These are phyloP conservation scores for Malassezia brasiliensis DNA, from an alignment of 1,284 basidiomycete genomes.

Conservation along the genomic window DNA sequence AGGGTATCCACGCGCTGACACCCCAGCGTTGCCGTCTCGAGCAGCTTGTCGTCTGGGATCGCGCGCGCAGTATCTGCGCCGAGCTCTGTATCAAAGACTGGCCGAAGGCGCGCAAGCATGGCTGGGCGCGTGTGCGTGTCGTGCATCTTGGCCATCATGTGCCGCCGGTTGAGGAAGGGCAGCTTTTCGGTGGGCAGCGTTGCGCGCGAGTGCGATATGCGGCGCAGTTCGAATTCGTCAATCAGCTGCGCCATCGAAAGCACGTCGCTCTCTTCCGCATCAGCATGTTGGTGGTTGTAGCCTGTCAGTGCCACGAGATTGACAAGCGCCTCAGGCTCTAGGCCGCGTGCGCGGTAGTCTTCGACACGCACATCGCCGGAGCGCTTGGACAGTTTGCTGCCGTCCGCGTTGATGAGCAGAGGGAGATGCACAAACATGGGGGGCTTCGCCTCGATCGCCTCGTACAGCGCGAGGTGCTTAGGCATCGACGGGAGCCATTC, in stretches of 20 bases:
- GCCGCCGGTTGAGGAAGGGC: slow-evolving; percentile 35
- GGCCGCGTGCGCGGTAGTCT: slow-evolving; percentile 73
- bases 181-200: slow-evolving; percentile 34
- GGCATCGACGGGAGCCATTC: slow-evolving; percentile 96
- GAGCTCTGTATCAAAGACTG: neutral
- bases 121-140: neutral
- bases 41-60: slow-evolving; percentile 1
- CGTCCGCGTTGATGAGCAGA: slow-evolving; percentile 77
- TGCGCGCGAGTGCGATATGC: slow-evolving; percentile 38
- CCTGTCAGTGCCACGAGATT: slow-evolving; percentile 91
- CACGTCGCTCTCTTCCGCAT: neutral
- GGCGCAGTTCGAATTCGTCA: slow-evolving; percentile 23
- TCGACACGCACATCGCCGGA: slow-evolving; percentile 77
- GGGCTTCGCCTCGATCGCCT: slow-evolving; percentile 61
- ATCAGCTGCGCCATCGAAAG: slow-evolving; percentile 21
- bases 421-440: slow-evolving; percentile 87
- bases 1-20: slow-evolving; percentile 14
- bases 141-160: slow-evolving; percentile 28
- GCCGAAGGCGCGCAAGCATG: slow-evolving; percentile 7
- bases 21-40: slow-evolving; percentile 3
- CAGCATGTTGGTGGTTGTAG: slow-evolving; percentile 55
- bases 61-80: neutral
- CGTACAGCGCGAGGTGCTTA: slow-evolving; percentile 80
- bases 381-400: slow-evolving; percentile 87
- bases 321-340: slow-evolving; percentile 77